Evolutionary conservation across 2,329 filamentous ascomycete genomes (phyloP).

Genomic region (Teratosphaeria zuluensis): DNA sequence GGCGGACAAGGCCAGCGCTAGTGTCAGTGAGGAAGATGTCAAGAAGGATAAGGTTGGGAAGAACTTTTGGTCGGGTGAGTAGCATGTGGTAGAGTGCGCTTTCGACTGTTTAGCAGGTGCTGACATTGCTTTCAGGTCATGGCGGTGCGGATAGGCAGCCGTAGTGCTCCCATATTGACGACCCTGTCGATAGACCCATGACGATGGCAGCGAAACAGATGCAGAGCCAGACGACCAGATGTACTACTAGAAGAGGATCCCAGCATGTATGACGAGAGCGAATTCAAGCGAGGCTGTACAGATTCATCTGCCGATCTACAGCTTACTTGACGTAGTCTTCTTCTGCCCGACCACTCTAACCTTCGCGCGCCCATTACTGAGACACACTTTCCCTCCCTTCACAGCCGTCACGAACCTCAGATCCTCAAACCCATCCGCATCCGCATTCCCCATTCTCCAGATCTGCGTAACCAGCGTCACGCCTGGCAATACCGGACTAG

Average conservation of each 20-base stretch:
- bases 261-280: background rate
- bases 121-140: background rate
- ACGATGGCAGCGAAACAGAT: background rate
- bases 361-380: slow-evolving; percentile 78
- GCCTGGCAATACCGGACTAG: slow-evolving; percentile 71
- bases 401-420: slow-evolving; percentile 71
- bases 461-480: slow-evolving; percentile 73
- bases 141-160: background rate
- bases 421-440: slow-evolving; percentile 64
- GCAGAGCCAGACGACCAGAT: background rate
- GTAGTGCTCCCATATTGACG: background rate
- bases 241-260: background rate
- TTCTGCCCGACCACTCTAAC: slow-evolving; percentile 52
- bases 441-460: slow-evolving; percentile 63
- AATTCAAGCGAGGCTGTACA: background rate
- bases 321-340: slow-evolving; percentile 42
- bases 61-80: slow-evolving; percentile 27
- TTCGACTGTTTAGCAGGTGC: background rate
- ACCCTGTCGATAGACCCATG: background rate
- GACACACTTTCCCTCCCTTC: slow-evolving; percentile 69
- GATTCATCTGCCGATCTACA: slow-evolving; percentile 35
- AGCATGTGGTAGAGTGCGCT: background rate
- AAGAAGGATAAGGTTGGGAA: slow-evolving; percentile 32
- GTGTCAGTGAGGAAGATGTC: slow-evolving; percentile 27
- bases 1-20: slow-evolving; percentile 32